These are phyloP conservation scores for Lentinula boryana DNA, from an alignment of 768 basidiomycete species.

Conservation along the genomic window DNA sequence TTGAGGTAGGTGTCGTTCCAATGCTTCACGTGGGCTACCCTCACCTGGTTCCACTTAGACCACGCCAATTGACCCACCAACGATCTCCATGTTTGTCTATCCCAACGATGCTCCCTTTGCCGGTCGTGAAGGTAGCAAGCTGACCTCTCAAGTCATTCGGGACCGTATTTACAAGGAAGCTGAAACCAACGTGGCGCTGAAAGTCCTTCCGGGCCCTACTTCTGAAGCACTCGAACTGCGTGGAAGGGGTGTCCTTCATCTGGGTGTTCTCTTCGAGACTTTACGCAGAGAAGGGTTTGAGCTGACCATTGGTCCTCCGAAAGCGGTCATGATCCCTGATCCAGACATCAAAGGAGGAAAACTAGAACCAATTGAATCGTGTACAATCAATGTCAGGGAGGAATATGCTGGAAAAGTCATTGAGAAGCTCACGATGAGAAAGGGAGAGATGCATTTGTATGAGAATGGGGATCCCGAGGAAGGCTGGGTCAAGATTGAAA, in stretches of 20 bases:
- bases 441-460: slow-evolving; percentile 41
- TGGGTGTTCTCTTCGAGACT: slow-evolving; percentile 46
- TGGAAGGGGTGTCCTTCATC: slow-evolving; percentile 42
- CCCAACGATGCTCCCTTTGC: slow-evolving; percentile 44
- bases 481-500: slow-evolving; percentile 39
- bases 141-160: slow-evolving; percentile 43
- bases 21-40: background rate
- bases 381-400: slow-evolving; percentile 38
- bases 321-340: slow-evolving; percentile 41
- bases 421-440: slow-evolving; percentile 45
- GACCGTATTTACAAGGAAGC: slow-evolving; percentile 45
- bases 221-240: slow-evolving; percentile 44
- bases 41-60: slow-evolving; percentile 14
- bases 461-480: slow-evolving; percentile 32
- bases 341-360: slow-evolving; percentile 24
- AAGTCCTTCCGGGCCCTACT: slow-evolving; percentile 42
- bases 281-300: slow-evolving; percentile 46
- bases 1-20: slow-evolving; percentile 24
- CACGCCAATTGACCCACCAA: slow-evolving; percentile 46
- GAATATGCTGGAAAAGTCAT: slow-evolving; percentile 42
- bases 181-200: slow-evolving; percentile 45
- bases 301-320: slow-evolving; percentile 40
- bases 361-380: slow-evolving; percentile 44
- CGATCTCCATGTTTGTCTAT: slow-evolving; percentile 40
- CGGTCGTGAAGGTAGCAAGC: slow-evolving; percentile 39